phyloP scores from a whole-genome alignment of 192 early-diverging fungal species.

The Podila minutissima region DNA sequence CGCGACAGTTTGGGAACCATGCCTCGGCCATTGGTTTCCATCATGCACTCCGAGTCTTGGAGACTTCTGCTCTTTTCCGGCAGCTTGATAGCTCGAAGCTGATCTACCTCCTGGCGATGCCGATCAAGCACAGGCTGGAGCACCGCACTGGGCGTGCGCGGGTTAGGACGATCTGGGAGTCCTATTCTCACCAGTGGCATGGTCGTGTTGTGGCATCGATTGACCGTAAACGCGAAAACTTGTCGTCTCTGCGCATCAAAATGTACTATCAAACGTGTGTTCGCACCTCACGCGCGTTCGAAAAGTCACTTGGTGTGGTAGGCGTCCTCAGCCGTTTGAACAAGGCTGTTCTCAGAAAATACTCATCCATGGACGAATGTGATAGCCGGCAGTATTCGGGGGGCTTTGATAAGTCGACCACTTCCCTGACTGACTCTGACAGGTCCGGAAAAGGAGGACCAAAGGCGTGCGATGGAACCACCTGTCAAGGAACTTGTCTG shows the following conservation, averaged over 20 bases:
- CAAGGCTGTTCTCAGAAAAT: constrained; percentile 18
- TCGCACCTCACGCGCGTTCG: constrained; percentile 37
- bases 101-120: constrained; percentile 47
- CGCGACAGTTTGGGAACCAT: constrained; percentile 46
- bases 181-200: constrained; percentile 46
- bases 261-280: constrained; percentile 52
- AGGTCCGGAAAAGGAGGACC: constrained; percentile 2
- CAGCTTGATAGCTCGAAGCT: constrained; percentile 41
- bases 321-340: constrained; percentile 25
- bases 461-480: neutral
- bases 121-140: constrained; percentile 38
- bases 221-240: constrained; percentile 42
- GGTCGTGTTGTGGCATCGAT: constrained; percentile 29
- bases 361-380: constrained; percentile 22
- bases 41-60: constrained; percentile 42
- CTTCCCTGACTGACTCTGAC: neutral
- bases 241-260: constrained; percentile 41
- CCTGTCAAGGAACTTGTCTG: constrained; percentile 17
- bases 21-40: constrained; percentile 49
- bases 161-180: constrained; percentile 35
- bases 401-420: too few species aligned
- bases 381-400: constrained; percentile 10
- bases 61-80: constrained; percentile 17
- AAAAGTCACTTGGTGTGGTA: constrained; percentile 32
- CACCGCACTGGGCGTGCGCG: constrained; percentile 25